Base-by-base conservation (phyloP, 805 yeast genomes). In the Nematodospora valgi region DNA sequence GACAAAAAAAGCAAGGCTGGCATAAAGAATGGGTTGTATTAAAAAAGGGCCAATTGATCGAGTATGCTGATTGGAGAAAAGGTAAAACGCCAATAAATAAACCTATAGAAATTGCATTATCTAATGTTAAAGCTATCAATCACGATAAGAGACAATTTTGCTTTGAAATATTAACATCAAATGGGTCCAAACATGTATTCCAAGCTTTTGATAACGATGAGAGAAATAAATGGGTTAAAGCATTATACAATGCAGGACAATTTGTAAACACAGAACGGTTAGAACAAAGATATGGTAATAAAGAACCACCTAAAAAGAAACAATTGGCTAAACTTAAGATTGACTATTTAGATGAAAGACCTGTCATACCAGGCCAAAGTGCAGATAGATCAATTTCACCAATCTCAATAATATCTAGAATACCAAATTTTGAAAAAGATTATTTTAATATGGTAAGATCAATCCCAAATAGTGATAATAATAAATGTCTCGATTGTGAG, bases 11-110 rank as follows among this genome's bases (percentile, higher is more conserved):
- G 40, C 74, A 66, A 15, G 82, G 83, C 3, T 88, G 96, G 96
- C 94, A 86, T 55, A 86, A 86, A 49, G 88, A 82, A 54, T 85
- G 95, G 89, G 84, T 87, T 1, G 85, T 80, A 0, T 63, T 86
- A 32, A 71, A 74, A 10, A 74, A 77, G n/a, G 88, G 91, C 2
- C 72, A 69, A 39, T 60, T 87, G 27, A 66, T 70, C 28, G 93
- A 86, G 51, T 86, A 74, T 52, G 70, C 82, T 29, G 88, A 86
- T 57, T 87, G 95, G 93, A 74, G 89, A 47, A 75, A 70, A 37
- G 86, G 86, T 14, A 64, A 67, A 13, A 73, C 70, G 20, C 67
- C 78, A 12, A 76, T 85, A 42, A 72, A 78, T 43, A 71, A 70
- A 14, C 88, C 93, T 3, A 74, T 87, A 10, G 85, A 83, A 40